Evolutionary conservation across 495 filamentous ascomycete species (phyloP).

Genomic region (Aspergillus cristatus): DNA sequence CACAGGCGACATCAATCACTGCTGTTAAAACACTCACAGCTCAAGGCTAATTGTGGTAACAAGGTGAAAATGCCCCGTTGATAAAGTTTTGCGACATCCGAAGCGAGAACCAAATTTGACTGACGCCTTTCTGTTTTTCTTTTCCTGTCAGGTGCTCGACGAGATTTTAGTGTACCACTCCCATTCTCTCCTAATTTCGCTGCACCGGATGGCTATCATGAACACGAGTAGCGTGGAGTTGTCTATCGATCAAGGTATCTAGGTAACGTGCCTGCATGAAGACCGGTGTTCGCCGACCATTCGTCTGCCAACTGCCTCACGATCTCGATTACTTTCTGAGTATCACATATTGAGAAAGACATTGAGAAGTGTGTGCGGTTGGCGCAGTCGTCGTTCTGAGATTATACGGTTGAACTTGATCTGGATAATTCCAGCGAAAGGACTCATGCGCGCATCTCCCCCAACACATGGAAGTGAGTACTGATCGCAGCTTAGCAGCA

Average conservation of each 20-base stretch:
- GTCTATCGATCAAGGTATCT: constrained; percentile 43
- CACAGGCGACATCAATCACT: not conserved
- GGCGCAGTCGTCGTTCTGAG: constrained; percentile 38
- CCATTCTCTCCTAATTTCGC: constrained; percentile 11
- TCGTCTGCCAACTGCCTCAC: constrained; percentile 1
- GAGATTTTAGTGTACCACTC: constrained; percentile 22
- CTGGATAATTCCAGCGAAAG: constrained; percentile 56
- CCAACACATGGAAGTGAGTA: constrained; percentile 4
- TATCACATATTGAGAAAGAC: no score
- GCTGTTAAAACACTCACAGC: no score
- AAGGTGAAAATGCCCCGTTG: constrained; percentile 5
- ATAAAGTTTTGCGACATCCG: not conserved
- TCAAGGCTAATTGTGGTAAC: no score
- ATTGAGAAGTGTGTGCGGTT: constrained; percentile 2
- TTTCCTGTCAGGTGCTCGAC: not conserved
- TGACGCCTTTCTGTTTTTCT: not conserved
- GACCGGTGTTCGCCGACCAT: constrained; percentile 39
- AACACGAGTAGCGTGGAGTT: constrained; percentile 37
- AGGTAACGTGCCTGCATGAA: constrained; percentile 35
- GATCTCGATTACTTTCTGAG: no score
- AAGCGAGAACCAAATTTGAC: not conserved
- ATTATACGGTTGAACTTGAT: constrained; percentile 56
- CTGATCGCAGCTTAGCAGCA: constrained; percentile 23
- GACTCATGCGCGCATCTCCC: constrained; percentile 38
- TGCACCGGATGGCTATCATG: constrained; percentile 26